Conservation (phyloP, 345 rosid genomes). For the Bruguiera gymnorhiza region DNA sequence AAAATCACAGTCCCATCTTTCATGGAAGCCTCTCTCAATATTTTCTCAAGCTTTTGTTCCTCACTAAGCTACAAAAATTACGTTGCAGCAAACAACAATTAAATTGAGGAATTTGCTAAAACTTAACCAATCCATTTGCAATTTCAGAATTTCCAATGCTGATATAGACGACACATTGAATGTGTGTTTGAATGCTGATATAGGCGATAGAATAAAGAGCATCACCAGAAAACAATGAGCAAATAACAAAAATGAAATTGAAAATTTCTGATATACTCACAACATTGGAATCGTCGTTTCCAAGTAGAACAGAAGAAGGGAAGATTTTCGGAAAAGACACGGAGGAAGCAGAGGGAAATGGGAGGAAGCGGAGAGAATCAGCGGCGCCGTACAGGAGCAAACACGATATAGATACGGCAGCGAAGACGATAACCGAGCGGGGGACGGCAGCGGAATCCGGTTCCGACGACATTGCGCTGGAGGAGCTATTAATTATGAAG, state of each 20-base stretch:
- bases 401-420: constrained; percentile 21
- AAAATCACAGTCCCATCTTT: constrained; percentile 59
- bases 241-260: no score
- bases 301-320: neutral
- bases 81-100: no score
- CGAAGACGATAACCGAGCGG: constrained; percentile 25
- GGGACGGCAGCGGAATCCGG: constrained; percentile 12
- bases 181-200: no score
- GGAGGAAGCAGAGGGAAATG: constrained; percentile 14
- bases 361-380: constrained; percentile 26
- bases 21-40: constrained; percentile 59
- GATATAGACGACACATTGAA: no score
- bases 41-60: constrained; percentile 52
- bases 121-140: no score
- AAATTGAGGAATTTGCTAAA: no score
- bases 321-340: constrained; percentile 19
- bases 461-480: constrained; percentile 6
- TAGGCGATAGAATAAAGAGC: no score
- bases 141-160: no score
- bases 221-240: no score
- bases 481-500: neutral
- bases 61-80: constrained; percentile 9
- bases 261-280: constrained; percentile 11
- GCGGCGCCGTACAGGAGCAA: constrained; percentile 32
- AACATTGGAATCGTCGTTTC: neutral